Base-by-base conservation (phyloP, 805 yeast species). In the Lachancea sp. region DNA sequence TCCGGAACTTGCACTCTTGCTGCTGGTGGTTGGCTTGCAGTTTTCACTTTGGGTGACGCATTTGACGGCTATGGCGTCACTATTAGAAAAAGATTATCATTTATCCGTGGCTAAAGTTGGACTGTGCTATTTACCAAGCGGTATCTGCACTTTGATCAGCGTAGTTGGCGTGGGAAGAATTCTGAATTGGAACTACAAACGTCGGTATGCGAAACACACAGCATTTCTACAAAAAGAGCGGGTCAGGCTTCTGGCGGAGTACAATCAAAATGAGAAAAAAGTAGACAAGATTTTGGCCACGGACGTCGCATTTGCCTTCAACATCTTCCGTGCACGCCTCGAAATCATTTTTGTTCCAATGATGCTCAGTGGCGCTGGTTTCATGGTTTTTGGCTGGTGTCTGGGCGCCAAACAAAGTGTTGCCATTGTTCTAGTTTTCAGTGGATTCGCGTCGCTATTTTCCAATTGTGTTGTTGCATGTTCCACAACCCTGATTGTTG, bases 331-430 rank as follows among this genome's bases (percentile, higher is more conserved):
- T 39, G 76, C 83, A 0, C 70, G 93, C 48, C 55, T 83, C 10
- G 65, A 70, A n/a, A 67, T 74, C 8, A 68, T 71, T 6, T 56
- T 67, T 9, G 47, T 71, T 15, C 76, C 84, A 2, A 60, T 77
- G 2, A 33, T 65, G 2, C 31, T 69, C 1, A 51, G 77, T 5
- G 56, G 74, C 3, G 51, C 62, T 22, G 70, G 69, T 0, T 70
- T 74, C 8, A 53, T 76, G 0, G 48, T 81, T 22, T 84, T 75
- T 61, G 95, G 95, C 1, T 87, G 95, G 95, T 77, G 87, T 49
- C 56, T 86, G 12, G 68, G 75, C 30, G 62, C 65, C 22, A 61
- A 67, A 25, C 71, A 73, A 3, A 68, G 70, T 35, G 62, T 81
- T 27, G 71, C 81, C 0, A 76, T 78, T 0, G 77, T 85, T 5